These are phyloP conservation scores for Colletotrichum sp. DNA, from an alignment of 2,329 filamentous ascomycete genomes.

Conservation along the genomic window DNA sequence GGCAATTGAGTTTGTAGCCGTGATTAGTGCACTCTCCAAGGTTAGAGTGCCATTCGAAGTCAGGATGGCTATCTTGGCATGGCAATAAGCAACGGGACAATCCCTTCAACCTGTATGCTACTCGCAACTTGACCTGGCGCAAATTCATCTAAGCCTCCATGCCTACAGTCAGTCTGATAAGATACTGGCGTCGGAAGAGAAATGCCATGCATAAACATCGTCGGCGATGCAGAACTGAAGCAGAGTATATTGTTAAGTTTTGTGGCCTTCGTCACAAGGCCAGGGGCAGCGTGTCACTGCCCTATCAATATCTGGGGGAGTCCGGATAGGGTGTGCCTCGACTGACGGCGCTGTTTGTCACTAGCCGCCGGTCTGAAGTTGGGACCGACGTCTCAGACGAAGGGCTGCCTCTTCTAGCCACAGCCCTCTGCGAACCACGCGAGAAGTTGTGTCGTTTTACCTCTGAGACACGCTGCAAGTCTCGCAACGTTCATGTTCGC, in stretches of 20 bases:
- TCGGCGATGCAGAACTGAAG: not conserved
- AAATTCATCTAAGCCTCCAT: not conserved
- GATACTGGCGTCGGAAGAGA: not conserved
- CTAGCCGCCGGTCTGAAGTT: not conserved
- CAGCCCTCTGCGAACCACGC: not conserved
- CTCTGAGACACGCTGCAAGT: not conserved
- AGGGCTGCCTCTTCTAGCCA: not conserved
- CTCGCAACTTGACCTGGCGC: not conserved
- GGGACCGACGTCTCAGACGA: not conserved
- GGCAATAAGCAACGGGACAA: not conserved
- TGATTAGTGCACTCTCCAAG: not conserved
- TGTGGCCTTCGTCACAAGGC: not conserved
- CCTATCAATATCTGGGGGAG: not conserved
- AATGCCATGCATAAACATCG: not conserved
- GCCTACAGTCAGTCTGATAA: not conserved
- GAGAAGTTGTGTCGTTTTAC: not conserved
- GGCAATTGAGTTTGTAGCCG: slow-evolving; percentile 3
- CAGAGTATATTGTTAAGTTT: not conserved
- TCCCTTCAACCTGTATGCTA: not conserved
- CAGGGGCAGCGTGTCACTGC: not conserved
- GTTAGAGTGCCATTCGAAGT: not conserved
- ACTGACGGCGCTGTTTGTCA: not conserved
- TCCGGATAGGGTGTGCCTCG: not conserved
- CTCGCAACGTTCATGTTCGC: not conserved
- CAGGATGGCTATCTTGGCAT: not conserved